Conservation (phyloP, 306 rosid genomes). For the Alnus glutinosa region DNA sequence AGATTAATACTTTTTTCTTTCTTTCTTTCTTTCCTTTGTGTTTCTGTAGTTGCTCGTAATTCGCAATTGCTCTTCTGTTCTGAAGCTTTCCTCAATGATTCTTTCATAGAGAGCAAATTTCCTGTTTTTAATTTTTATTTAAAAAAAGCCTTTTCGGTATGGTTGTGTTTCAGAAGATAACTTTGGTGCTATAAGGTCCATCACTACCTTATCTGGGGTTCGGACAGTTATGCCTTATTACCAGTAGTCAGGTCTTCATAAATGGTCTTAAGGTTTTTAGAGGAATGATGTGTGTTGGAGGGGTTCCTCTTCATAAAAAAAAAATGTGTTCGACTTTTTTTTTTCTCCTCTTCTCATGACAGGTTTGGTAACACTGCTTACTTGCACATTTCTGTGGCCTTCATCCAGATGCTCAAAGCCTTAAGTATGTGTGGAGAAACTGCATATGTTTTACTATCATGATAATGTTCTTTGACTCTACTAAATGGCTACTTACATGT, state of each 20-base stretch:
- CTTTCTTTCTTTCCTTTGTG: not conserved
- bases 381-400: constrained; percentile 96
- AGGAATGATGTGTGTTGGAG: not conserved
- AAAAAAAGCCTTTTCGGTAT: not conserved
- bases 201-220: not conserved
- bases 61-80: not conserved
- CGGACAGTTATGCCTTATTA: not conserved
- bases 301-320: too few species aligned
- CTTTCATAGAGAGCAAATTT: not conserved
- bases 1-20: not conserved
- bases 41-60: constrained; percentile 5
- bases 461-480: not conserved
- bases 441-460: constrained; percentile 11
- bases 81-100: not conserved
- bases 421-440: constrained; percentile 58
- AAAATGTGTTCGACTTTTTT: not conserved
- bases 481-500: constrained; percentile 22
- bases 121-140: too few species aligned
- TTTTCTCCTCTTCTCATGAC: constrained; percentile 19
- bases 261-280: constrained; percentile 1
- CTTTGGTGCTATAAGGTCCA: not conserved
- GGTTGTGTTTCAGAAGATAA: not conserved
- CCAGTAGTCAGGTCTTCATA: not conserved
- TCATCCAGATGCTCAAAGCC: constrained; percentile 99
- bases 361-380: constrained; percentile 99